Evolutionary conservation across 495 filamentous ascomycete species (phyloP).

Genomic region (Xylaria bambusicola): DNA sequence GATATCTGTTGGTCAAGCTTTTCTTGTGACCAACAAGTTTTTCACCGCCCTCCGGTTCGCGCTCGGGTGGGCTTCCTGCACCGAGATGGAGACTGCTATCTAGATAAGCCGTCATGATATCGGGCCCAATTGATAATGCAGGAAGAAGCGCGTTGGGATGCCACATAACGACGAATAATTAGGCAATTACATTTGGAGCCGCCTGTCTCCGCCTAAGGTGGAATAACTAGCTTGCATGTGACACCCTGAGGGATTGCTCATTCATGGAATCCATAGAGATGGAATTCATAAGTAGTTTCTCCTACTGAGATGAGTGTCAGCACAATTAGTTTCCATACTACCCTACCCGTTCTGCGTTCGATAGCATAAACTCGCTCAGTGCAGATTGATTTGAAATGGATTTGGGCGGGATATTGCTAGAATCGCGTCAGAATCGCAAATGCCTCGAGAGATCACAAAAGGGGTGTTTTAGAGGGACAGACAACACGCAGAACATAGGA

Average conservation of each 20-base stretch:
- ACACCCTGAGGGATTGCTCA: neutral
- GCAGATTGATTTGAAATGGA: too few relatives aligned
- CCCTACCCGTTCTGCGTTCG: too few relatives aligned
- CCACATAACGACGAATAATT: too few relatives aligned
- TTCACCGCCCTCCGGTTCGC: slow-evolving; percentile 5
- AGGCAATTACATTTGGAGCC: neutral
- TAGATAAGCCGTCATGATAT: neutral
- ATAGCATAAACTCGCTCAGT: too few relatives aligned
- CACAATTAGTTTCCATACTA: too few relatives aligned
- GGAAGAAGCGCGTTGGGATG: neutral
- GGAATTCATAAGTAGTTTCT: neutral
- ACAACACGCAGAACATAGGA: too few relatives aligned
- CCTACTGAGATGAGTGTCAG: neutral
- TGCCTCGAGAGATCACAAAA: too few relatives aligned
- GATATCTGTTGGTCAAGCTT: neutral
- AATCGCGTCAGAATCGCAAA: too few relatives aligned
- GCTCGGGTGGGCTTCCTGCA: slow-evolving; percentile 6
- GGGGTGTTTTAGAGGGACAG: too few relatives aligned
- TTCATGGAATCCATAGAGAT: neutral
- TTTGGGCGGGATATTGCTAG: too few relatives aligned
- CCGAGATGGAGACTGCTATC: slow-evolving; percentile 7
- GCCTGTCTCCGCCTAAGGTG: neutral
- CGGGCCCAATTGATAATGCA: slow-evolving; percentile 10
- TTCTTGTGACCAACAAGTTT: too few relatives aligned
- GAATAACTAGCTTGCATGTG: neutral